Conservation (phyloP, 495 filamentous ascomycete species). For the Xylaria venustula region DNA sequence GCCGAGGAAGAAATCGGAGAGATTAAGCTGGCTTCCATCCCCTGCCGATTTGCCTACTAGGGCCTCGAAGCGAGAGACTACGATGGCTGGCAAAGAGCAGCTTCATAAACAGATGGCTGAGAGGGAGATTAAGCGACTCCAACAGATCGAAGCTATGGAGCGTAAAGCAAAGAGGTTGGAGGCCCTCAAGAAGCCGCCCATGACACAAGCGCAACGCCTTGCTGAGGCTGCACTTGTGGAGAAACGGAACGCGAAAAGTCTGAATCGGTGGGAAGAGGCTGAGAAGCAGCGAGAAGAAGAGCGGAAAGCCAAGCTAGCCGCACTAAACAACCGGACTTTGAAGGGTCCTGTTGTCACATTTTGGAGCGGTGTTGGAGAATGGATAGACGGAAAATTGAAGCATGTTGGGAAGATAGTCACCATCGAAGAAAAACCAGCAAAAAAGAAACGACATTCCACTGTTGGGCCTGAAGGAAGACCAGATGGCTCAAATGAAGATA, state of each 20-base stretch:
- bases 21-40: constrained; percentile 82
- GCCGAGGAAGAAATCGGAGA: constrained; percentile 91
- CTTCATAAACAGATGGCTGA: constrained; percentile 81
- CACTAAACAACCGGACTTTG: constrained; percentile 78
- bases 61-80: constrained; percentile 78
- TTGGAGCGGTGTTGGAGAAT: constrained; percentile 83
- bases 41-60: constrained; percentile 75
- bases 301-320: constrained; percentile 74
- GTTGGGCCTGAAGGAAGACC: constrained; percentile 19
- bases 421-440: constrained; percentile 50
- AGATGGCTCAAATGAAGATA: constrained; percentile 29
- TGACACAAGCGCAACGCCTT: constrained; percentile 89
- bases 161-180: constrained; percentile 78
- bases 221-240: constrained; percentile 81
- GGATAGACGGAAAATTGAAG: constrained; percentile 67
- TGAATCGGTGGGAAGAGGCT: constrained; percentile 90
- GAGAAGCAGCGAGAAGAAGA: constrained; percentile 86
- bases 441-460: constrained; percentile 46
- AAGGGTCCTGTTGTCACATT: constrained; percentile 88
- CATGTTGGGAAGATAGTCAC: constrained; percentile 69
- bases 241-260: constrained; percentile 80
- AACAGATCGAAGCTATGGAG: constrained; percentile 82
- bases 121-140: constrained; percentile 74
- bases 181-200: constrained; percentile 67
- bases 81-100: constrained; percentile 78